Percentiles rank a stretch among this genome's conserved stretches.
phyloP scores from a whole-genome alignment of 2,329 filamentous ascomycete species.

The Verticillium nonalfalfae region DNA sequence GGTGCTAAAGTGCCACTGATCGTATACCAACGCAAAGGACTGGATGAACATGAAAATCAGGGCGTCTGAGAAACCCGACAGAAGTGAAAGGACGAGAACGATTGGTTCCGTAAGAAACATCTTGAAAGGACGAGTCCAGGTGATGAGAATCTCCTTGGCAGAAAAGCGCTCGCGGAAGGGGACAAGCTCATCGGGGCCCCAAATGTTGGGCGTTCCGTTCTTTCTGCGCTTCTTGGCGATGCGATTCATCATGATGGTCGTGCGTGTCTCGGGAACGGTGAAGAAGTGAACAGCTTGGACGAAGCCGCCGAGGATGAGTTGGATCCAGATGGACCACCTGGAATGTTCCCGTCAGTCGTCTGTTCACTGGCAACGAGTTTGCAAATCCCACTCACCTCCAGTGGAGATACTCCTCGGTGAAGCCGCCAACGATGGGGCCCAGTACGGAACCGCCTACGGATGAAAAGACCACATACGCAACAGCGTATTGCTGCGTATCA shows the following conservation, averaged over 20 bases:
- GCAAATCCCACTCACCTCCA: slow-evolving; percentile 49
- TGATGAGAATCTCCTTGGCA: slow-evolving; percentile 45
- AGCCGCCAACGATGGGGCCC: slow-evolving; percentile 73
- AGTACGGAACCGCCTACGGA: slow-evolving; percentile 73
- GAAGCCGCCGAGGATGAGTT: slow-evolving; percentile 68
- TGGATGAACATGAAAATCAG: slow-evolving; percentile 76
- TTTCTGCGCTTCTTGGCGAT: slow-evolving; percentile 71
- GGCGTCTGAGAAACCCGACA: slow-evolving; percentile 67
- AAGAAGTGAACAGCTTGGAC: slow-evolving; percentile 63
- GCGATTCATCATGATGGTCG: slow-evolving; percentile 69
- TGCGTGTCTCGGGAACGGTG: slow-evolving; percentile 71
- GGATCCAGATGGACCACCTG: slow-evolving; percentile 72
- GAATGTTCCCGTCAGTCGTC: slow-evolving; percentile 5
- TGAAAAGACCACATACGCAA: slow-evolving; percentile 71
- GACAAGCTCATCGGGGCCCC: slow-evolving; percentile 66
- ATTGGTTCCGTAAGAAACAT: slow-evolving; percentile 74
- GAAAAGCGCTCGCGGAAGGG: slow-evolving; percentile 54
- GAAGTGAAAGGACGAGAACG: slow-evolving; percentile 61
- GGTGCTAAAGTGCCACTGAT: slow-evolving; percentile 57
- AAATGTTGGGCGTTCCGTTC: slow-evolving; percentile 55
- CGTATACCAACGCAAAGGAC: slow-evolving; percentile 61
- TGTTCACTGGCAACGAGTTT: neutral
- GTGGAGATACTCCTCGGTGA: slow-evolving; percentile 57
- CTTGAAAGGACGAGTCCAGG: slow-evolving; percentile 60
- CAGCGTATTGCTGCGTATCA: slow-evolving; percentile 67